Evolutionary conservation across 768 basidiomycete species (phyloP), one percentile per base, ranked within the genome.

Genomic region (Naganishia randhawae): DNA sequence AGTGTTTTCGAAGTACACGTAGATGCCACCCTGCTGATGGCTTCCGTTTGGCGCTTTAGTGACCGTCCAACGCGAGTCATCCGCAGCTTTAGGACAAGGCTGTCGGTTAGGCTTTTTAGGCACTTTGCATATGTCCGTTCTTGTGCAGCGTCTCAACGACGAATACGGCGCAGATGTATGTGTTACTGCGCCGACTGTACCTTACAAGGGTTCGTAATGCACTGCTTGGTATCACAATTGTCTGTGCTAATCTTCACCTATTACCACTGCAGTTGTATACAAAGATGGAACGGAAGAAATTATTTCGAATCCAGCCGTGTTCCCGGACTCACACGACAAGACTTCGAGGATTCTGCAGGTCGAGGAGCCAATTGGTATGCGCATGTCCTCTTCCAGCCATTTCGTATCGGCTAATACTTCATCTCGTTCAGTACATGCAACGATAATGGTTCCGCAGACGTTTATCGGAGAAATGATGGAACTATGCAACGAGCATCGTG

Each of bases 381-480:
- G n/a, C 1, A 66, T 16, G 14, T 8, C 25, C 50, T 52, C 35
- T 0, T 55, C 42, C 25, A 0, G 14, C 37, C 4, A n/a, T n/a
- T 22, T 17, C 27, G 11, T 39, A 10, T 55, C 53, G 63, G 19
- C 67, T 54, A 25, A 42, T 11, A 7, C 16, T 33, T 4, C 22
- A 13, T 48, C 42, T 22, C 39, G 5, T 19, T 32, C 63, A 78
- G 92, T 98, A 50, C 89, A 88, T 71, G 92, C 94, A 11, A 89
- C 89, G 0, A 94, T 99, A 75, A 91, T 98, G 71, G 35, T 22
- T 33, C 50, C 61, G 39, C 32, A 72, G 92, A 92, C 91, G 70
- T 94, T 92, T 77, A 87, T 96, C 37, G 95, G 95, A 9, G 89
- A 89, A 51, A 93, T 99, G 89, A 94, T 98, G 89, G 89, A 91